Conservation (phyloP, 768 basidiomycete species). For the Lactifluus piperatus region DNA sequence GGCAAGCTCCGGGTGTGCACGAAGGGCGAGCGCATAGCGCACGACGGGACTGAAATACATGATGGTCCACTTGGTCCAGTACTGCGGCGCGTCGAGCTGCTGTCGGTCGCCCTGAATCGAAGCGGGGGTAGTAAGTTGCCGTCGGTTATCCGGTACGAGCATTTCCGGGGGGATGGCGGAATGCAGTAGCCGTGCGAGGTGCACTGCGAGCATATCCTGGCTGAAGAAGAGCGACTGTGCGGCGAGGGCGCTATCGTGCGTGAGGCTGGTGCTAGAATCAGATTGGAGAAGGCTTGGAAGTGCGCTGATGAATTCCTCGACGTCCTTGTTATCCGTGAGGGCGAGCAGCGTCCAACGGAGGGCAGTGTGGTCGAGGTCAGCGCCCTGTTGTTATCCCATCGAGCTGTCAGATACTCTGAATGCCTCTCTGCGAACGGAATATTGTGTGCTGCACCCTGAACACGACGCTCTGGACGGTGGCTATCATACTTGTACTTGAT, state of each 20-base stretch:
- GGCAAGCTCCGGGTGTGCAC: not conserved
- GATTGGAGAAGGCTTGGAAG: constrained; percentile 7
- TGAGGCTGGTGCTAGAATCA: not conserved
- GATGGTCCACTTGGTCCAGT: constrained; percentile 3
- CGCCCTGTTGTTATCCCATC: constrained; percentile 1
- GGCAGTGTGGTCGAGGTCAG: constrained; percentile 7
- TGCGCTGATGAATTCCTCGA: constrained; percentile 4
- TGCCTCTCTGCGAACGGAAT: not conserved
- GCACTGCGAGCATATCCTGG: constrained; percentile 5
- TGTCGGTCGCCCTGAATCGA: not conserved
- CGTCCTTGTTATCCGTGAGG: constrained; percentile 4
- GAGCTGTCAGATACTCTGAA: not conserved
- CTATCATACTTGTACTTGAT: not conserved
- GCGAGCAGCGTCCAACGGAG: constrained; percentile 11
- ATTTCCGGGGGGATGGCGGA: not conserved
- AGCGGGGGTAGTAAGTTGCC: not conserved
- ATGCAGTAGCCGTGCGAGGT: not conserved
- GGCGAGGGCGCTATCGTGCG: not conserved
- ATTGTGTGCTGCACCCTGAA: not conserved
- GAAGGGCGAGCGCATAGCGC: not conserved
- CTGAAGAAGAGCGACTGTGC: constrained; percentile 8
- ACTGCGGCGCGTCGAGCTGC: not conserved
- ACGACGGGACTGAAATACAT: constrained; percentile 3
- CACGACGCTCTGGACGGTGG: not conserved
- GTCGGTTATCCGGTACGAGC: not conserved